Evolutionary conservation across 2,329 filamentous ascomycete genomes (phyloP).

Genomic region (Colletotrichum sp.): DNA sequence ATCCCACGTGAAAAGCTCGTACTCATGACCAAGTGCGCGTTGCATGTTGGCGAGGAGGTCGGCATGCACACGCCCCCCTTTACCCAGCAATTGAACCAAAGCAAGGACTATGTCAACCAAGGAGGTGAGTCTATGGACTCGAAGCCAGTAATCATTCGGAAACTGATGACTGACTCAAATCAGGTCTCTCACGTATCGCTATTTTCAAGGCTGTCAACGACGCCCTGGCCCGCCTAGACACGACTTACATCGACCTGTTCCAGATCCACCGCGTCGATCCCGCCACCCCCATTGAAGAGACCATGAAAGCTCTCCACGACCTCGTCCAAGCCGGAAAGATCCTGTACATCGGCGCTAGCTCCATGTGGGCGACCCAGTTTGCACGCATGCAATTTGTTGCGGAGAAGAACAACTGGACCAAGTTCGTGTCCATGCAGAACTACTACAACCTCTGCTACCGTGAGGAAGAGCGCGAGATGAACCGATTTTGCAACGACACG

Average conservation of each 20-base stretch:
- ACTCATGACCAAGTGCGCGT: conserved; percentile 59
- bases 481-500: conserved; percentile 43
- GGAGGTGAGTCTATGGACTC: conserved; percentile 16
- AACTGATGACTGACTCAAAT: conserved; percentile 37
- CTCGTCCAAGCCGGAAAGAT: conserved; percentile 62
- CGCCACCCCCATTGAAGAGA: conserved; percentile 58
- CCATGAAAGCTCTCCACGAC: conserved; percentile 67
- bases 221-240: conserved; percentile 48
- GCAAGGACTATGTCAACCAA: conserved; percentile 41
- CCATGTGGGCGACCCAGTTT: conserved; percentile 18
- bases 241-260: conserved; percentile 55
- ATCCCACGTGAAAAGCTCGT: conserved; percentile 70
- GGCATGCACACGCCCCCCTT: conserved; percentile 24
- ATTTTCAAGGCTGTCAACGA: conserved; percentile 44
- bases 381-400: conserved; percentile 53
- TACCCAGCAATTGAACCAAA: neutral
- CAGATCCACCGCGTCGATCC: conserved; percentile 67
- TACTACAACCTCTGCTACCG: conserved; percentile 60
- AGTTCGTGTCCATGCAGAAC: conserved; percentile 65
- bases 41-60: conserved; percentile 32
- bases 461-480: conserved; percentile 61
- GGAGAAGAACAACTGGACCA: conserved; percentile 58
- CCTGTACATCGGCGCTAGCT: conserved; percentile 26
- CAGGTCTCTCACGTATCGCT: conserved; percentile 25
- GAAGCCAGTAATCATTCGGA: fast-evolving